Evolutionary conservation across 176 grass and related monocot species (phyloP).

Genomic region (Elaeis guineensis): DNA sequence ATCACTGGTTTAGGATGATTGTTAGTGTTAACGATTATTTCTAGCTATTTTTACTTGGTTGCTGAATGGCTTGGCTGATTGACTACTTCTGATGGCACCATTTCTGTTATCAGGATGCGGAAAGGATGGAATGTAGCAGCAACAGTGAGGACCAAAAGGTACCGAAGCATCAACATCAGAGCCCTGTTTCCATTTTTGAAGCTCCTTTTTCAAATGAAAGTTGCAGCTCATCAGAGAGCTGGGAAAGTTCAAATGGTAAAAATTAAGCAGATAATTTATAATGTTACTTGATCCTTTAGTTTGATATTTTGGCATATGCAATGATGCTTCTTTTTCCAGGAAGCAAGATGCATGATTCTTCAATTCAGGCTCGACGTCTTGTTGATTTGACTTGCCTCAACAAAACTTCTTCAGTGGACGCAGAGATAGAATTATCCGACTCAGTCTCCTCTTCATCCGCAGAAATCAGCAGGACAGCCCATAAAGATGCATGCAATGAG

Average conservation of each 20-base stretch:
- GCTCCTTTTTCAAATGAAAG: conserved; percentile 45
- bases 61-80: neutral
- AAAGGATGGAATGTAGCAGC: conserved; percentile 40
- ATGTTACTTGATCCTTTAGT: neutral
- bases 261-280: conserved; percentile 5
- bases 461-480: conserved; percentile 20
- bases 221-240: conserved; percentile 48
- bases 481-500: conserved; percentile 19
- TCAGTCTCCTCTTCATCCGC: conserved; percentile 36
- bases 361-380: conserved; percentile 37
- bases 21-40: neutral
- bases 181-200: conserved; percentile 59
- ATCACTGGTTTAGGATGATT: neutral
- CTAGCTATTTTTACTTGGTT: neutral
- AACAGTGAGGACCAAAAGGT: conserved; percentile 28
- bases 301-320: neutral
- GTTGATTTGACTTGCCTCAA: conserved; percentile 23
- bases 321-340: conserved; percentile 23
- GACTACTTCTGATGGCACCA: conserved; percentile 19
- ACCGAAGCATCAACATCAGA: conserved; percentile 34
- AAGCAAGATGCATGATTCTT: conserved; percentile 26
- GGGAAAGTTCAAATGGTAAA: conserved; percentile 48
- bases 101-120: conserved; percentile 32
- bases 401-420: conserved; percentile 23
- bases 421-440: conserved; percentile 35